These are phyloP conservation scores for Beta corolliflora DNA, from an alignment of 179 eudicot species.

Conservation along the genomic window DNA sequence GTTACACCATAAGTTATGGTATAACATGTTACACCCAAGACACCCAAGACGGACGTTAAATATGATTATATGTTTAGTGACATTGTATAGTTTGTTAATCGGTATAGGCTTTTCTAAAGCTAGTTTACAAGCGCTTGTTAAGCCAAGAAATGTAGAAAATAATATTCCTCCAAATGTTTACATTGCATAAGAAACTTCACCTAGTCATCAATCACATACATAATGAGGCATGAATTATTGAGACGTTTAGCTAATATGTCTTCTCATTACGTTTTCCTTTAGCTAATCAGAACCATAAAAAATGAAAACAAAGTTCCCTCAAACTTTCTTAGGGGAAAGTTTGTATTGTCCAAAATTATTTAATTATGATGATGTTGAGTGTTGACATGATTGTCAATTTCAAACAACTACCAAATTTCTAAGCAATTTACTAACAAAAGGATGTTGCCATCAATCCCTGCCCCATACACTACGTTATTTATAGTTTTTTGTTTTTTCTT, in stretches of 20 bases:
- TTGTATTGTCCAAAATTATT: not conserved
- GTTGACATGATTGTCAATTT: constrained; percentile 33
- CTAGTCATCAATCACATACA: not conserved
- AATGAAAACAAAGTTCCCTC: constrained; percentile 1
- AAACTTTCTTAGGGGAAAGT: constrained; percentile 15
- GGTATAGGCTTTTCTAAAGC: no score
- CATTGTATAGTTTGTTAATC: no score
- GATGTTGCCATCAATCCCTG: constrained; percentile 29
- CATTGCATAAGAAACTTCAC: not conserved
- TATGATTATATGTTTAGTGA: no score
- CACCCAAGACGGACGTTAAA: no score
- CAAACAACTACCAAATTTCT: constrained; percentile 33
- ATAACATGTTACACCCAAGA: no score
- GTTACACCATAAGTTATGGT: no score
- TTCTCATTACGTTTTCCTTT: constrained; percentile 20
- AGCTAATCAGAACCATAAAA: not conserved
- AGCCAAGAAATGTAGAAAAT: no score
- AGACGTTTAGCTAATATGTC: constrained; percentile 2
- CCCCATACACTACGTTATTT: constrained; percentile 32
- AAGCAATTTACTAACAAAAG: constrained; percentile 21
- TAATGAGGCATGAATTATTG: constrained; percentile 1
- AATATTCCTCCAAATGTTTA: no score
- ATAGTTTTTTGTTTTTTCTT: not conserved
- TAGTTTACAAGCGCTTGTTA: no score
- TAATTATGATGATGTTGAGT: constrained; percentile 29